Percentiles rank a stretch among this genome's conserved stretches.
Conservation (phyloP, 169 alveolate genomes). For the Blepharisma undulans region DNA sequence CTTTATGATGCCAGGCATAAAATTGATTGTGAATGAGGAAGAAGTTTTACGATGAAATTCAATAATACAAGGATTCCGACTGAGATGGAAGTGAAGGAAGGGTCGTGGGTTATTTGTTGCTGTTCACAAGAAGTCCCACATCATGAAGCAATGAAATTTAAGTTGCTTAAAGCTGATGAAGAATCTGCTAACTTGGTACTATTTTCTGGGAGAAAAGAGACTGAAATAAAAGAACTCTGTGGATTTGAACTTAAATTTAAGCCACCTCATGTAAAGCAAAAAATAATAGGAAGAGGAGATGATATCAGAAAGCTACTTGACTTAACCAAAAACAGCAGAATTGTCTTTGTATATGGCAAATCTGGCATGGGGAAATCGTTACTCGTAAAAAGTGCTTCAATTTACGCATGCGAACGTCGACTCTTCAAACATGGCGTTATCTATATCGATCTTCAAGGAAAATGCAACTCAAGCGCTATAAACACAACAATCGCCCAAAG, state of each 20-base stretch:
- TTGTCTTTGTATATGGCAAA: conserved; percentile 46
- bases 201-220: neutral
- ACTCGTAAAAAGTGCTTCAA: conserved; percentile 55
- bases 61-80: neutral
- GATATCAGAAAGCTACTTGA: neutral
- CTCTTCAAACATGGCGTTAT: conserved; percentile 56
- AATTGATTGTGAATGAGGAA: neutral
- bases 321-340: neutral
- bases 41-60: neutral
- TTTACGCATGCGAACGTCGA: conserved; percentile 54
- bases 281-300: neutral
- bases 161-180: neutral
- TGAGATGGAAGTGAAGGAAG: neutral
- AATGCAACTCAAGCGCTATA: neutral
- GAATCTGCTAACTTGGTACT: neutral
- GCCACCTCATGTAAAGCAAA: neutral
- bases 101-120: neutral
- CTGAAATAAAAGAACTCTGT: neutral
- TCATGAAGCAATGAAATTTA: neutral
- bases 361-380: conserved; percentile 58
- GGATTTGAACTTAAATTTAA: neutral
- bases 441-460: conserved; percentile 43
- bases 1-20: neutral
- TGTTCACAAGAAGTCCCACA: neutral
- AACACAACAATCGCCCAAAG: neutral